These are phyloP conservation scores for Stagonosporopsis cucurbitacearum DNA, from an alignment of 2,329 filamentous ascomycete species.

Conservation along the genomic window DNA sequence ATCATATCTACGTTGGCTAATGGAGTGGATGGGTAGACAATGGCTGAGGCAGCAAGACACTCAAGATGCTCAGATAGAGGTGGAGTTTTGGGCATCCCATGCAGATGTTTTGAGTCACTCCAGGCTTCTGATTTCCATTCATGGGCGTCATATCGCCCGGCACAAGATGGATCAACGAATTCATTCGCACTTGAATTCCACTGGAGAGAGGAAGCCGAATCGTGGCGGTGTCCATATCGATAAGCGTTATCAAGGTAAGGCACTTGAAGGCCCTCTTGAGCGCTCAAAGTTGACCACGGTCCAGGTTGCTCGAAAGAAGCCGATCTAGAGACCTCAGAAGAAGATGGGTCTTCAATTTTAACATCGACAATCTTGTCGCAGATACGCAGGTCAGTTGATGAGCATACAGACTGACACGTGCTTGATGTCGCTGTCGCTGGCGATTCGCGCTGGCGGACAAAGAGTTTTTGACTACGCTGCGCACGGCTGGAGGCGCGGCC, in stretches of 20 bases:
- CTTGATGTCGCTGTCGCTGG: neutral
- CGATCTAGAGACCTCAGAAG: neutral
- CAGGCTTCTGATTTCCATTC: neutral
- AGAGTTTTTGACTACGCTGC: neutral
- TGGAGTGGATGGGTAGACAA: neutral
- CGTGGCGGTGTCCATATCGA: neutral
- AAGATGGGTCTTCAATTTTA: neutral
- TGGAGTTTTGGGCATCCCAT: neutral
- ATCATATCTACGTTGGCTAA: neutral
- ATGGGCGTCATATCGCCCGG: neutral
- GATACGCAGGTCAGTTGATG: neutral
- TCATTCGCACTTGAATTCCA: neutral
- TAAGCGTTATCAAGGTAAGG: neutral
- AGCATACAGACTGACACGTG: neutral
- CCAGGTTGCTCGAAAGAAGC: neutral
- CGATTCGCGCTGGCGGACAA: neutral
- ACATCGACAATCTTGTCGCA: neutral
- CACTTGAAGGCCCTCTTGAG: neutral
- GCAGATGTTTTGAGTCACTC: neutral
- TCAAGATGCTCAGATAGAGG: neutral
- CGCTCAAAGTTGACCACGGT: neutral
- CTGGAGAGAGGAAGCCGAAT: neutral
- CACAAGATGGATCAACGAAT: neutral
- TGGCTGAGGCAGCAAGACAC: neutral
- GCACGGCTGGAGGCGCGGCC: conserved; percentile 4